Evolutionary conservation across 2,329 filamentous ascomycete genomes (phyloP), one percentile per base, ranked within the genome.

Genomic region (Beauveria sp.): DNA sequence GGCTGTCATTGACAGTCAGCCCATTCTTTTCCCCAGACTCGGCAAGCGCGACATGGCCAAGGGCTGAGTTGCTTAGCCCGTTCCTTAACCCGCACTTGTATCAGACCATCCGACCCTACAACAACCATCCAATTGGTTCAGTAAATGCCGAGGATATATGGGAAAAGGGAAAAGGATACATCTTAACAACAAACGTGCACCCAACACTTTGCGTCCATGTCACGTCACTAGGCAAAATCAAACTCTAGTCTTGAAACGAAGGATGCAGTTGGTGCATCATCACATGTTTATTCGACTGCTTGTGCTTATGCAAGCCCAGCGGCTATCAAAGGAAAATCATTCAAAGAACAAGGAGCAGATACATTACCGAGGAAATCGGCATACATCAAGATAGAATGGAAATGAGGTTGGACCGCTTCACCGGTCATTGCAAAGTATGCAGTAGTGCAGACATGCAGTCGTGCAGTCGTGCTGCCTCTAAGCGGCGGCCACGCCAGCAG

Each of bases 401-500:
- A 60, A 52, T 45, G 34, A 43, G 48, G n/a, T 51, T 43, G 34
- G 24, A 45, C 57, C 34, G 48, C 38, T 22, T 26, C 31, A 31
- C 31, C 24, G 8, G 28, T n/a, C 20, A 22, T 14, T 26, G 18
- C 31, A 54, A 14, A 24, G 50, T 48, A 12, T 5, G 28, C 40
- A n/a, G 26, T 10, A 9, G 10, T 34, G 31, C 9, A 34, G 28
- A 2, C 8, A 9, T 31, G 28, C 31, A 31, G 31, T 12, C 9
- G 8, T 16, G 12, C 34, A 14, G 5, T 38, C 5, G 20, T 7
- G 18, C 54, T 28, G 40, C 43, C 12, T 52, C 42, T 46, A 66
- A 52, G 72, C 67, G 45, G 71, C 71, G 62, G 66, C 62, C 28
- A 60, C 65, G 52, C 69, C 69, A 62, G 69, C 67, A 62, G 72